Evolutionary conservation across 176 grass and related monocot species (phyloP).

Genomic region (Stipa capillata): DNA sequence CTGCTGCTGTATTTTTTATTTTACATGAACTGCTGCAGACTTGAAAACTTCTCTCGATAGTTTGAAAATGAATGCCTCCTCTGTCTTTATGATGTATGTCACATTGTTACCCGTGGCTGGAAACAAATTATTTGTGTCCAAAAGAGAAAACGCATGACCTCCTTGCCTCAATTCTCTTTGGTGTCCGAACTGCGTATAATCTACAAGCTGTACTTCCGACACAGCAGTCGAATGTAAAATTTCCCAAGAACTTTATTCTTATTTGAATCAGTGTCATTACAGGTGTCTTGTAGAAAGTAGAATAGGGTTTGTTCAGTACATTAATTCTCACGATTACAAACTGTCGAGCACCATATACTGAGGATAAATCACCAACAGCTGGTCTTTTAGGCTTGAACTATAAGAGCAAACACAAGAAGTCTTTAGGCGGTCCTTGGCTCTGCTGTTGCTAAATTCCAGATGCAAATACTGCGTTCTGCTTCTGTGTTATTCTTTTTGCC

Average conservation of each 20-base stretch:
- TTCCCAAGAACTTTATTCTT: background rate
- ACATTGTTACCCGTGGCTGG: background rate
- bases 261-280: background rate
- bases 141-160: background rate
- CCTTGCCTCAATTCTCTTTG: background rate
- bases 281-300: background rate
- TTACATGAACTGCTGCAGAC: background rate
- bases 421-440: background rate
- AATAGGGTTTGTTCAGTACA: background rate
- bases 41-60: background rate
- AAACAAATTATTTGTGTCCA: background rate
- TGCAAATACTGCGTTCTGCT: no score
- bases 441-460: background rate
- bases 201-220: background rate
- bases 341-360: background rate
- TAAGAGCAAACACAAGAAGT: background rate
- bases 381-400: background rate
- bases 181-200: background rate
- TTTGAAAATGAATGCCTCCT: background rate
- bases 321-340: background rate
- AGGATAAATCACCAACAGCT: background rate
- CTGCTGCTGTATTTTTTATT: background rate
- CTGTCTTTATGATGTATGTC: background rate
- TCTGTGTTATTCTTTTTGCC: background rate
- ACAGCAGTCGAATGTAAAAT: background rate